phyloP scores from a whole-genome alignment of 2,329 filamentous ascomycete genomes.

The Aspergillus pseudoterreus region DNA sequence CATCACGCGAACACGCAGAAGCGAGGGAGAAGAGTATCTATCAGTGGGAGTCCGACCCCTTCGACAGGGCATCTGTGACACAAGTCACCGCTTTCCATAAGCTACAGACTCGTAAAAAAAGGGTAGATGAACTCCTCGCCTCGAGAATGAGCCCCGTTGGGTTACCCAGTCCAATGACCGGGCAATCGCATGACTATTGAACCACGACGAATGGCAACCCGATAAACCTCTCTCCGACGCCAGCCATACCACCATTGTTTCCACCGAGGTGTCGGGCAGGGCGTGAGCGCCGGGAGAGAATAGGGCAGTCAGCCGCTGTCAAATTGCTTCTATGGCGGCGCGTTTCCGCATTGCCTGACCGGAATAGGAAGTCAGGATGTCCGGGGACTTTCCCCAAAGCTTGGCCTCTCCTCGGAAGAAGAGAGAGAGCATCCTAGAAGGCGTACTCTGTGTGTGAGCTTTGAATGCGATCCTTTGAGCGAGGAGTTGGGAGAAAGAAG shows the following conservation, averaged over 20 bases:
- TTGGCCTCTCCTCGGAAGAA: slow-evolving; percentile 31
- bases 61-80: slow-evolving; percentile 61
- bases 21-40: slow-evolving; percentile 5
- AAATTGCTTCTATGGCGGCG: slow-evolving; percentile 98
- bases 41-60: slow-evolving; percentile 59
- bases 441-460: slow-evolving; percentile 86
- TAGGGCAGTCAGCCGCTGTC: slow-evolving; percentile 73
- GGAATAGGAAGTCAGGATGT: slow-evolving; percentile 57
- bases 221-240: slow-evolving; percentile 39
- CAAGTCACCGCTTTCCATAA: slow-evolving; percentile 52
- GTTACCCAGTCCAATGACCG: slow-evolving; percentile 65
- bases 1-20: slow-evolving; percentile 69
- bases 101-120: slow-evolving; percentile 50
- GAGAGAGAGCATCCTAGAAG: slow-evolving; percentile 35
- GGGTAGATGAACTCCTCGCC: slow-evolving; percentile 70
- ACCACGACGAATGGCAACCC: slow-evolving; percentile 81
- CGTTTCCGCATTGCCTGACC: slow-evolving; percentile 79
- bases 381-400: slow-evolving; percentile 99
- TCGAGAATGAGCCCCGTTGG: slow-evolving; percentile 99
- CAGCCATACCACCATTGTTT: slow-evolving; percentile 32
- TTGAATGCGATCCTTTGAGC: slow-evolving; percentile 99
- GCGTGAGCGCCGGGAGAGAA: slow-evolving; percentile 38
- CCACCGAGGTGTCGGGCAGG: slow-evolving; percentile 49
- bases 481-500: slow-evolving; percentile 67
- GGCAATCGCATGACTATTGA: slow-evolving; percentile 98